These are phyloP conservation scores for Xerophyta viscosa DNA, from an alignment of 106 monocot genomes.

Conservation along the genomic window DNA sequence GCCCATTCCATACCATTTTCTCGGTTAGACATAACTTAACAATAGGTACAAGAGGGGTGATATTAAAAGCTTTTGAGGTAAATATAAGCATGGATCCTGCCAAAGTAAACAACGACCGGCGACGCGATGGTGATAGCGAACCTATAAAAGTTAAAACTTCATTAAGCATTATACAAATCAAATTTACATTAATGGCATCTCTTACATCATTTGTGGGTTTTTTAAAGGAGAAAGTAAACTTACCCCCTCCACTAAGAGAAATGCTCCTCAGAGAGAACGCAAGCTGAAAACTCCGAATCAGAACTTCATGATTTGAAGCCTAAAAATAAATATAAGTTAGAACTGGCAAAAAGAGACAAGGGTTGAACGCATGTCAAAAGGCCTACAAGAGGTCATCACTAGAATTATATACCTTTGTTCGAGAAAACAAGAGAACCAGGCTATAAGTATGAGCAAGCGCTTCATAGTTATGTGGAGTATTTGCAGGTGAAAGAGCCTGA, in stretches of 20 bases:
- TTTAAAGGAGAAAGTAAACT: background rate
- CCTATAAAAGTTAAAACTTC: slow-evolving; percentile 19
- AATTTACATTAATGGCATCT: background rate
- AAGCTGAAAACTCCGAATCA: slow-evolving; percentile 80
- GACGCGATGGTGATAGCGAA: slow-evolving; percentile 38
- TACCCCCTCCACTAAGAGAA: slow-evolving; percentile 50
- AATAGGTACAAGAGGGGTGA: slow-evolving; percentile 39
- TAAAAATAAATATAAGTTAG: slow-evolving; percentile 15
- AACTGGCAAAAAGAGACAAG: background rate
- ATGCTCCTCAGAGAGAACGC: slow-evolving; percentile 72
- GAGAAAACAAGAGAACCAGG: slow-evolving; percentile 70
- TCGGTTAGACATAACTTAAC: slow-evolving; percentile 43
- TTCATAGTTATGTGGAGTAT: slow-evolving; percentile 83
- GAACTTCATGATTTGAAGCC: slow-evolving; percentile 49
- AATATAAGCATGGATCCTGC: slow-evolving; percentile 47
- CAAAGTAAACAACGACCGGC: slow-evolving; percentile 45
- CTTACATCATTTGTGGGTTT: no score
- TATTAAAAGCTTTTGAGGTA: slow-evolving; percentile 49
- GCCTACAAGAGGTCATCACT: no score
- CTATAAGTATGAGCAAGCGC: slow-evolving; percentile 89
- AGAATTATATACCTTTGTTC: slow-evolving; percentile 44
- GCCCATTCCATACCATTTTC: slow-evolving; percentile 38
- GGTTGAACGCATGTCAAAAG: no score
- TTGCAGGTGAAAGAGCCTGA: slow-evolving; percentile 67
- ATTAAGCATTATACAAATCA: background rate